phyloP scores from a whole-genome alignment of 2,329 filamentous ascomycete species.

The Coniochaeta hoffmannii region DNA sequence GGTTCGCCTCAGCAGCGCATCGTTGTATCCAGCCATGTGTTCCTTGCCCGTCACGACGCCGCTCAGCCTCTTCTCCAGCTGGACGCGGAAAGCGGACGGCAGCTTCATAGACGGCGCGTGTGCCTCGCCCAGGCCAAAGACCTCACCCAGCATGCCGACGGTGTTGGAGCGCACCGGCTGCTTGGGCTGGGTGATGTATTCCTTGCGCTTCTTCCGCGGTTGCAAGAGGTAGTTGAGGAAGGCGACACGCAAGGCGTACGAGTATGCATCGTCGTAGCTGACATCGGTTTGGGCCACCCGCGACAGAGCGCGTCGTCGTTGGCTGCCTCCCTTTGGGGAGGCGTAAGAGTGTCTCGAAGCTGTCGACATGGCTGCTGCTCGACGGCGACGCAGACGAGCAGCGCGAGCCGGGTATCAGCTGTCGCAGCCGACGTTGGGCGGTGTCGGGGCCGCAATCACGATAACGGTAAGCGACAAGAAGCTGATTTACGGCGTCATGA shows the following conservation, averaged over 20 bases:
- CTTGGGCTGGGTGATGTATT: constrained; percentile 67
- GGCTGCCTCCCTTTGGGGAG: constrained; percentile 20
- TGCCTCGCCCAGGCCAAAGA: constrained; percentile 50
- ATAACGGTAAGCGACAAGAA: background rate
- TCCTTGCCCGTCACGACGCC: constrained; percentile 77
- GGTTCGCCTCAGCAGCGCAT: constrained; percentile 83
- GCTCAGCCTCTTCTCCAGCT: constrained; percentile 65
- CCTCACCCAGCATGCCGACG: constrained; percentile 48
- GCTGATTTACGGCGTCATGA: background rate
- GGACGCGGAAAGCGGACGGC: constrained; percentile 44
- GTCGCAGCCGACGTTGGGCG: background rate
- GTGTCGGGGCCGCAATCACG: background rate
- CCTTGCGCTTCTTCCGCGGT: constrained; percentile 80
- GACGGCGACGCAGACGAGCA: background rate
- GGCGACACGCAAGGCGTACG: constrained; percentile 81
- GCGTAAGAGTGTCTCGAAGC: constrained; percentile 40
- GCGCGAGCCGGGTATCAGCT: background rate
- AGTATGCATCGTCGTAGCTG: constrained; percentile 76
- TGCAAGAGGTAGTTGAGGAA: constrained; percentile 91
- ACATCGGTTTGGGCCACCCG: constrained; percentile 39
- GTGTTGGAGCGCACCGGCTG: constrained; percentile 56
- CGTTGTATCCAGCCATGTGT: constrained; percentile 78
- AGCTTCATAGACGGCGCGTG: constrained; percentile 56
- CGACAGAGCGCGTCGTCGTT: constrained; percentile 36
- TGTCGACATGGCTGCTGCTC: constrained; percentile 35